Evolutionary conservation across 192 early-diverging fungal species (phyloP), one percentile per base, ranked within the genome.

Genomic region (Kappamyces sp.): DNA sequence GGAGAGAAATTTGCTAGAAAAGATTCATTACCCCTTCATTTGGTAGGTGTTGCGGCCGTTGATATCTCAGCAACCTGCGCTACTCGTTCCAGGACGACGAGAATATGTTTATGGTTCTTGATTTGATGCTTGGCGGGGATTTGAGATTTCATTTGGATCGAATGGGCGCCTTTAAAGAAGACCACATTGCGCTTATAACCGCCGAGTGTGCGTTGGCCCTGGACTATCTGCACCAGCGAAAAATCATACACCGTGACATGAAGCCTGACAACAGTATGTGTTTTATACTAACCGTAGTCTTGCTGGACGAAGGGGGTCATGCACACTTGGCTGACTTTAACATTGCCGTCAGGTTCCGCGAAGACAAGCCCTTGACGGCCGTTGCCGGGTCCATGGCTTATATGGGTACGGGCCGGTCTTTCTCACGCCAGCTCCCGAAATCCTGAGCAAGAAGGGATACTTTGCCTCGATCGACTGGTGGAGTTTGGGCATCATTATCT

Each of bases 31-130:
- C 64, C 74, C 88, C 2, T 83, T 95, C 57, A 77, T 93, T 46
- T 76, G 73, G 77, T 74, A 47, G 29, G 68, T 35, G 15, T 4
- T 12, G 15, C n/a, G n/a, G n/a, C n/a, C n/a, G n/a, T n/a, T n/a
- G n/a, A 30, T 5, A 49, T 49, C 2, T 5, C 45, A 54, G 66
- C 66, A 98, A 98, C 66, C 64, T 98, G 67, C 77, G 89, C 31
- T 98, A 93, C 59, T 91, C 93, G 29, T 98, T 96, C 67, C 94
- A 96, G 69, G 94, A 98, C 68, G 90, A 93, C 53, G 87, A 86
- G 50, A 86, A 91, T 51, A 70, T 96, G 61, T 98, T 90, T 60
- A 92, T 96, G 87, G 85, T 91, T 4, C 63, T 98, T 14, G 94
- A 98, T 67, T 72, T 98, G 48, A 96, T 93, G 93, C 73, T 90